Base-by-base conservation (phyloP, 2,329 filamentous ascomycete species). In the Botryotinia calthae region DNA sequence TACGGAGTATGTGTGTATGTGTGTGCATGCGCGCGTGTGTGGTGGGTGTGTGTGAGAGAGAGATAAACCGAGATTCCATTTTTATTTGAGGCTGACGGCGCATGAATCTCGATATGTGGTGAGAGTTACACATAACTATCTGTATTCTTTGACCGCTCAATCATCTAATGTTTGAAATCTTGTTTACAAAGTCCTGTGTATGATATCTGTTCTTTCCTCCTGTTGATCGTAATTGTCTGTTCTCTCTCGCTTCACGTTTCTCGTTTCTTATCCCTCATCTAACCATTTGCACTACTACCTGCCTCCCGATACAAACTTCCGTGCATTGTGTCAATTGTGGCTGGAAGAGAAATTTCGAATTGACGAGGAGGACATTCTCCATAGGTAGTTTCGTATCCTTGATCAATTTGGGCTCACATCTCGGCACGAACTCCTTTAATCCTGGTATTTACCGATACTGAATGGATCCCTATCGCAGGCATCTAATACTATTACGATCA, bases 381-480 rank as follows among this genome's bases (percentile, higher is more conserved):
- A 37, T 22, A 54, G 20, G n/a, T n/a, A 16, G 42, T n/a, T 63
- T 71, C 56, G 42, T 6, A 64, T 51, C 56, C 69, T 42, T 54
- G 69, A 51, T 20, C 61, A 31, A 48, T 71, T 71, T 64, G 70
- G 70, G 67, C 40, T 70, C 48, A 65, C 44, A 64, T 71, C 62
- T 65, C 70, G 70, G 61, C 61, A 65, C 70, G 70, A 71, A 71
- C 70, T 65, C 59, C 67, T 61, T 40, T n/a, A 20, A 61, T 61
- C 67, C 67, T 61, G n/a, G 67, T 14, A 42, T 10, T 28, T 20
- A 10, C 59, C 59, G 69, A 64, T 31, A 34, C 46, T 54, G 40
- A 40, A n/a, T 66, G 46, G 46, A 25, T 54, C 64, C 16, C 31
- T 56, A 56, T 56, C 51, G n/a, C 18, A 56, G n/a, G n/a, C 9